phyloP scores from a whole-genome alignment of 2,329 filamentous ascomycete genomes.

The Macroventuria anomochaeta region DNA sequence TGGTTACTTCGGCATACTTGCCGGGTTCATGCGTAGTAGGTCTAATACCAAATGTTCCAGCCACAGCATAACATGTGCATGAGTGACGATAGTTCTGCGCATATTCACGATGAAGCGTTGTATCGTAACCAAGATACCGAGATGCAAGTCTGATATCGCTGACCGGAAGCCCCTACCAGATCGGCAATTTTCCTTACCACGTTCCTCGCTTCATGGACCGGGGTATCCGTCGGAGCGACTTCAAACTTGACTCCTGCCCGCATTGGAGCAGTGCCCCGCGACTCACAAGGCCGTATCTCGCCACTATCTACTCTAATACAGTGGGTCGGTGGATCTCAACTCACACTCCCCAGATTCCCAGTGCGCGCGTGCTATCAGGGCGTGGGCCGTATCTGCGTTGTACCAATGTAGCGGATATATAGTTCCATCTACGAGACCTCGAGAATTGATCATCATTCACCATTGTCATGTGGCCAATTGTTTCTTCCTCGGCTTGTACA shows the following conservation, averaged over 20 bases:
- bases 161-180: constrained; percentile 1
- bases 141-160: not conserved
- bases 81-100: too few species aligned
- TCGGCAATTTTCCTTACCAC: constrained; percentile 6
- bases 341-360: constrained; percentile 36
- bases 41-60: too few species aligned
- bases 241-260: constrained; percentile 10
- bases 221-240: constrained; percentile 9
- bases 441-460: constrained; percentile 3
- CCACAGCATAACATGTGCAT: not conserved
- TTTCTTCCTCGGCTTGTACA: not conserved
- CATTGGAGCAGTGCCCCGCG: constrained; percentile 14
- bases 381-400: constrained; percentile 14
- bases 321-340: constrained; percentile 20
- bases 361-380: constrained; percentile 19
- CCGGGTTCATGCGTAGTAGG: not conserved
- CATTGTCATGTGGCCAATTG: not conserved
- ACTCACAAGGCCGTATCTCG: not conserved
- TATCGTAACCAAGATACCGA: not conserved
- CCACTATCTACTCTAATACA: constrained; percentile 33
- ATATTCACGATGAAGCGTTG: not conserved
- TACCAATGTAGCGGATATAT: constrained; percentile 10
- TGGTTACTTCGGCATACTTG: constrained; percentile 2
- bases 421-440: constrained; percentile 4
- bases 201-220: constrained; percentile 3